Base-by-base conservation (phyloP, 345 rosid species). In the Lepidium sativum region DNA sequence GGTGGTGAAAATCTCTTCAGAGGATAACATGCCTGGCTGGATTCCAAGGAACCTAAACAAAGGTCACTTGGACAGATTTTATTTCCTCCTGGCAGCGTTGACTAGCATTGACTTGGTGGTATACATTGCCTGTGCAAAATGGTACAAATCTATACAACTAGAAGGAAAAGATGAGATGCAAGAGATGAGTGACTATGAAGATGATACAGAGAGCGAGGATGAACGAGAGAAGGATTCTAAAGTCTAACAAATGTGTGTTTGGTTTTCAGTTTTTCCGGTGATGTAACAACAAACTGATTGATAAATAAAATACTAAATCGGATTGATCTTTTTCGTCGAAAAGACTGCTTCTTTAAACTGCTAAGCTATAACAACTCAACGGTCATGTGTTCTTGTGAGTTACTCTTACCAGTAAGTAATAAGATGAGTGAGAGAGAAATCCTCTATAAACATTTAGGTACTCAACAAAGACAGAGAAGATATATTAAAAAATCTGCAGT, bases 11-110 rank as follows among this genome's bases (percentile, higher is more conserved):
- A 84, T 95, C 77, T 95, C 99, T 4, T 78, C 94, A 2, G 84
- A 69, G 57, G 94, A 85, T 68, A 83, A 84, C 77, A 85, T 86
- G 96, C 88, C 97, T 0, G 99, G 98, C 66, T 95, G 99, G 99
- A 86, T 95, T 34, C 96, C 99, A 0, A 84, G 97, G 60, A 91
- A 95, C 64, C 90, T 95, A 33, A 95, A 95, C 90, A 84, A 63
- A 74, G 99, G 99, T 64, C 99, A 91, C 72, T 81, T 94, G 8
- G 99, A 94, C 63, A 72, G 97, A 72, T 94, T 94, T 64, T 94
- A 82, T 78, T 95, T 95, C 85, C 88, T 95, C 31, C 71, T 95
- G 37, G 98, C 99, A 16, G 86, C 68, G 8, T 73, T 95, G 45
- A 95, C 97, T 4, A 63, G 79, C 12, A 15, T 80, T 9, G 97